A percentile compares a stretch with the other conserved stretches of the same genome.
Conservation (phyloP, 208 protist genomes). For the Trypanosoma cruzi region DNA sequence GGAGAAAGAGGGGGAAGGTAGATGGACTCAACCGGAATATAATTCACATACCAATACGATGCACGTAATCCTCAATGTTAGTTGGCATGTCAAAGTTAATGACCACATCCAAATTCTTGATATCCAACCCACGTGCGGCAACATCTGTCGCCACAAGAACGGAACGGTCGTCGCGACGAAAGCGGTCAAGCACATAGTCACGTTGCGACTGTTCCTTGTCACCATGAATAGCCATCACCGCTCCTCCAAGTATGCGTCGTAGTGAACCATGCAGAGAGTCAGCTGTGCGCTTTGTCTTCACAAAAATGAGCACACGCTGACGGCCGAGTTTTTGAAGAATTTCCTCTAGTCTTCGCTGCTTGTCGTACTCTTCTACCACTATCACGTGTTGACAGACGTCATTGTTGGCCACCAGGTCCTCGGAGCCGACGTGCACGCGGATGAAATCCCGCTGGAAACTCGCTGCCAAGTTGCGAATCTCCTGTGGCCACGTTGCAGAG, state of each 20-base stretch:
- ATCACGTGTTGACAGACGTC: constrained; percentile 82
- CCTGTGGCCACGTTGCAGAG: constrained; percentile 98
- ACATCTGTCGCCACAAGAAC: constrained; percentile 95
- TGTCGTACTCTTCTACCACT: constrained; percentile 70
- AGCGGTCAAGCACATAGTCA: constrained; percentile 93
- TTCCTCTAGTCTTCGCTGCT: constrained; percentile 78
- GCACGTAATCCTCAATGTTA: constrained; percentile 98
- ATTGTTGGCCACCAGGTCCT: constrained; percentile 90
- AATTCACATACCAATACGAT: constrained; percentile 95
- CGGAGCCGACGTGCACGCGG: constrained; percentile 93
- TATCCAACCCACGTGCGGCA: constrained; percentile 96
- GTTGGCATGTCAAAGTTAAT: constrained; percentile 99
- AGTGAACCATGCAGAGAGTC: constrained; percentile 80
- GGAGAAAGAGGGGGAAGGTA: constrained; percentile 4
- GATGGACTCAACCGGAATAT: constrained; percentile 36
- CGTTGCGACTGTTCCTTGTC: constrained; percentile 95
- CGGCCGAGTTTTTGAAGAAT: constrained; percentile 68
- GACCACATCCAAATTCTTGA: constrained; percentile 98
- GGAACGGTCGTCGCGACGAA: constrained; percentile 71
- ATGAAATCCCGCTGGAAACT: constrained; percentile 93
- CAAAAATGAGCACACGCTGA: constrained; percentile 93
- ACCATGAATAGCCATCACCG: constrained; percentile 92
- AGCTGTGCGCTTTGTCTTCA: constrained; percentile 89
- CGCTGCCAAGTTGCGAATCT: constrained; percentile 95
- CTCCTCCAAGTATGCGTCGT: constrained; percentile 73